phyloP scores from a whole-genome alignment of 768 basidiomycete species.

The Amylocystis lapponica region DNA sequence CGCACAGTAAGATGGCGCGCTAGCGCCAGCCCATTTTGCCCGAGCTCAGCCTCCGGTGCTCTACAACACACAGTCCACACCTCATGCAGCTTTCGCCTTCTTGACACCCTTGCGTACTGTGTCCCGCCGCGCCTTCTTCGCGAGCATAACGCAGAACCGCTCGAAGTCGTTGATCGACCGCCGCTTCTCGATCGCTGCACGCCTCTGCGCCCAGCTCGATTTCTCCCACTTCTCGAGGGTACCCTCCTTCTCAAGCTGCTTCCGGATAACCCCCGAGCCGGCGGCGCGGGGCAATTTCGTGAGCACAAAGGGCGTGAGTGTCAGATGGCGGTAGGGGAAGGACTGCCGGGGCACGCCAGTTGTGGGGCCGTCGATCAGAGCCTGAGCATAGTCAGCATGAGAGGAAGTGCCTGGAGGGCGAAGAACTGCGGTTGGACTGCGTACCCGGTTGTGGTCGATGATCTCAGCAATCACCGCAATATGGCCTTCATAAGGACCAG shows the following conservation, averaged over 20 bases:
- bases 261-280: constrained; percentile 75
- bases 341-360: constrained; percentile 90
- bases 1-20: too few species aligned
- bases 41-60: neutral
- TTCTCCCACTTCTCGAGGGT: constrained; percentile 85
- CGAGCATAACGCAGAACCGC: constrained; percentile 81
- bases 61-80: constrained; percentile 1
- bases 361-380: constrained; percentile 90
- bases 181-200: constrained; percentile 67
- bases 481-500: constrained; percentile 79
- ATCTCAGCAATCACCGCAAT: constrained; percentile 96
- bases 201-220: constrained; percentile 85
- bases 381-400: constrained; percentile 40
- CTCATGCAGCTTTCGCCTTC: constrained; percentile 34
- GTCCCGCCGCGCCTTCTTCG: constrained; percentile 86
- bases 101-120: constrained; percentile 62
- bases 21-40: constrained; percentile 9
- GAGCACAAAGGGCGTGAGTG: constrained; percentile 82
- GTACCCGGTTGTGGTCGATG: constrained; percentile 97
- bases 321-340: constrained; percentile 87
- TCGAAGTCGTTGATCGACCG: constrained; percentile 84
- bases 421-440: constrained; percentile 18
- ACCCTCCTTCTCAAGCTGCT: constrained; percentile 82
- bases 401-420: neutral
- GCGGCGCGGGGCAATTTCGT: constrained; percentile 84